Conservation (phyloP, 1,284 basidiomycete species). For the Puccinia coronata region DNA sequence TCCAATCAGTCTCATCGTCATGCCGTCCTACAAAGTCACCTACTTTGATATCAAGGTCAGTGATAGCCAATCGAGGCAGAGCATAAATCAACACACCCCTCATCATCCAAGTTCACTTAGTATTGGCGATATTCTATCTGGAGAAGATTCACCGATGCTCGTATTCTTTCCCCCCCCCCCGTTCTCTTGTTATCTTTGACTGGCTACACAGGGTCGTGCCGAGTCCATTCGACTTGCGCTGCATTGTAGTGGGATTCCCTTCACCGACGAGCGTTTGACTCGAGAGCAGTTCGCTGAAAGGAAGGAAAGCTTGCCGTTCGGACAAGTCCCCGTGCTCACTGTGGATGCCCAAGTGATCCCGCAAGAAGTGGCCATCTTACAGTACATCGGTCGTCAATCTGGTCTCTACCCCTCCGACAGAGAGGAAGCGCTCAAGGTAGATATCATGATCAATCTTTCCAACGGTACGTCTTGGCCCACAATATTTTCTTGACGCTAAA, state of each 20-base stretch:
- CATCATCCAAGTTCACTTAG: too few species aligned
- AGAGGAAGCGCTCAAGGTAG: background rate
- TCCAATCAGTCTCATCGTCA: background rate
- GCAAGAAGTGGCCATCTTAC: conserved; percentile 18
- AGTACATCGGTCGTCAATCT: background rate
- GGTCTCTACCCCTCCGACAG: conserved; percentile 3
- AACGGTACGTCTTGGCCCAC: background rate
- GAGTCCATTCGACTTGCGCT: conserved; percentile 5
- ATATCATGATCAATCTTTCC: background rate
- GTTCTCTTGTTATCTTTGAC: background rate
- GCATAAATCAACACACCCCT: too few species aligned
- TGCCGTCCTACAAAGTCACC: conserved; percentile 1
- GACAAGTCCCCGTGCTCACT: background rate
- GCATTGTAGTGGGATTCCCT: background rate
- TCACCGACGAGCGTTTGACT: conserved; percentile 1
- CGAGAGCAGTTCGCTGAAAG: background rate
- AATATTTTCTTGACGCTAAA: too few species aligned
- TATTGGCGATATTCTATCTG: too few species aligned
- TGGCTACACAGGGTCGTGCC: background rate
- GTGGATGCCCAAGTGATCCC: conserved; percentile 4
- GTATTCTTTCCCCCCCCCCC: too few species aligned
- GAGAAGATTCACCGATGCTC: too few species aligned
- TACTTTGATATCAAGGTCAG: conserved; percentile 9
- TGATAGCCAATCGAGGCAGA: background rate
- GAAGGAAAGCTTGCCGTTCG: conserved; percentile 12